These are phyloP conservation scores for Citrus trifoliata DNA, from an alignment of 345 rosid species.

Conservation along the genomic window DNA sequence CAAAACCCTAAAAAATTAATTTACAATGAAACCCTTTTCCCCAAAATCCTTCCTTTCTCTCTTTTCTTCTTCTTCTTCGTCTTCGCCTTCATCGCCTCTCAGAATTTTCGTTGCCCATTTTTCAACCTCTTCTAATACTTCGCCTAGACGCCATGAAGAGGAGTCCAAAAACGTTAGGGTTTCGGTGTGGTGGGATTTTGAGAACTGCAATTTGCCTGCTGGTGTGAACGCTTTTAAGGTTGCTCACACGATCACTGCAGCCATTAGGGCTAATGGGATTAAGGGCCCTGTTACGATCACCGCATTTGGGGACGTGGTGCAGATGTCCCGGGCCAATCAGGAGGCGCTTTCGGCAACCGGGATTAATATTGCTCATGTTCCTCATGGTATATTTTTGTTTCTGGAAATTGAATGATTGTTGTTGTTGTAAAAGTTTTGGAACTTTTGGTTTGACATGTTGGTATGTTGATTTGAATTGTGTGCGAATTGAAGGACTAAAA, in stretches of 20 bases:
- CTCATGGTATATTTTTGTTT: slow-evolving; percentile 41
- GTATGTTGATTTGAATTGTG: not conserved
- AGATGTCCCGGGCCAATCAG: slow-evolving; percentile 65
- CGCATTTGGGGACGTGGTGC: slow-evolving; percentile 72
- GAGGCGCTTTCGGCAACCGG: slow-evolving; percentile 78
- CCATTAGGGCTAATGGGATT: slow-evolving; percentile 63
- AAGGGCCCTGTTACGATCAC: slow-evolving; percentile 81
- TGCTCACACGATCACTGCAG: slow-evolving; percentile 49
- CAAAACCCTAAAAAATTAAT: not conserved
- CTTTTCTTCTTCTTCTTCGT: not conserved
- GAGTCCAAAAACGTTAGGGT: slow-evolving; percentile 55
- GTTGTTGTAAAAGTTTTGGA: not conserved
- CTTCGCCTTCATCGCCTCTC: slow-evolving; percentile 5
- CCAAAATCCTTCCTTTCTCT: slow-evolving; percentile 22
- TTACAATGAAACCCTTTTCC: slow-evolving; percentile 27
- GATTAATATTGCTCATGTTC: slow-evolving; percentile 67
- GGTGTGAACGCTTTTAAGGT: slow-evolving; percentile 63
- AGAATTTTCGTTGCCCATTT: slow-evolving; percentile 32
- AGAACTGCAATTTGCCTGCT: slow-evolving; percentile 65
- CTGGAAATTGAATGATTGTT: not conserved
- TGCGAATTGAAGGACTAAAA: too few species aligned
- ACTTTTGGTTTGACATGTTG: not conserved
- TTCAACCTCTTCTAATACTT: slow-evolving; percentile 23
- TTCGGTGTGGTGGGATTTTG: slow-evolving; percentile 97
- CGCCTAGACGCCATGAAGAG: slow-evolving; percentile 37